Percentiles rank a stretch among this genome's conserved stretches.
phyloP scores from a whole-genome alignment of 2,329 filamentous ascomycete species.

The Thyridium curvatum region DNA sequence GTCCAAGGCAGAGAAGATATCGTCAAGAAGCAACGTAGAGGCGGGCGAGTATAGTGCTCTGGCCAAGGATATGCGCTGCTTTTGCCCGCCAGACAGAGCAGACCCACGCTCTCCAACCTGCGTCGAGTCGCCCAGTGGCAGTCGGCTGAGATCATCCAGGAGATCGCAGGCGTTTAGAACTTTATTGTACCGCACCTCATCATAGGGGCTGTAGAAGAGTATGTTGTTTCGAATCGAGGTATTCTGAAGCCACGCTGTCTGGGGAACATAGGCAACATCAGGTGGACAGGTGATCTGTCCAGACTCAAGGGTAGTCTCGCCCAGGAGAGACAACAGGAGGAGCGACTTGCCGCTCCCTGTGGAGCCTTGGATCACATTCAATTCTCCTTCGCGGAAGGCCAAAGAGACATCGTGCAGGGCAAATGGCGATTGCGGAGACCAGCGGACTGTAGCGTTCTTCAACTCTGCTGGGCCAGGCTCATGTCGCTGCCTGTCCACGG shows the following conservation, averaged over 20 bases:
- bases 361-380: constrained; percentile 24
- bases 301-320: constrained; percentile 16
- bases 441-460: not conserved
- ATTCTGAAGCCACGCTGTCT: constrained; percentile 60
- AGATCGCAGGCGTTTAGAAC: constrained; percentile 81
- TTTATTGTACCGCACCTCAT: constrained; percentile 68
- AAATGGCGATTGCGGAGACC: constrained; percentile 14
- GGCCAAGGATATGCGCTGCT: constrained; percentile 85
- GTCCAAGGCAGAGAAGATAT: constrained; percentile 87
- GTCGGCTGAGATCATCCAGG: constrained; percentile 79
- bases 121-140: constrained; percentile 81
- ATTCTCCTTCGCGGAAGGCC: constrained; percentile 14
- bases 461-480: not conserved
- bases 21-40: constrained; percentile 77
- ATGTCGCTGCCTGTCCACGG: constrained; percentile 12
- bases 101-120: constrained; percentile 91
- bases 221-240: constrained; percentile 41
- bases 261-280: constrained; percentile 21
- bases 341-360: constrained; percentile 25
- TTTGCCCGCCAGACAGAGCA: constrained; percentile 86
- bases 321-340: constrained; percentile 19
- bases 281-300: constrained; percentile 16
- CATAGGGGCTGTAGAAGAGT: constrained; percentile 44
- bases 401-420: constrained; percentile 12
- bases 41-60: constrained; percentile 85